These are phyloP conservation scores for Platanthera guangdongensis DNA, from an alignment of 106 monocot genomes.

Conservation along the genomic window DNA sequence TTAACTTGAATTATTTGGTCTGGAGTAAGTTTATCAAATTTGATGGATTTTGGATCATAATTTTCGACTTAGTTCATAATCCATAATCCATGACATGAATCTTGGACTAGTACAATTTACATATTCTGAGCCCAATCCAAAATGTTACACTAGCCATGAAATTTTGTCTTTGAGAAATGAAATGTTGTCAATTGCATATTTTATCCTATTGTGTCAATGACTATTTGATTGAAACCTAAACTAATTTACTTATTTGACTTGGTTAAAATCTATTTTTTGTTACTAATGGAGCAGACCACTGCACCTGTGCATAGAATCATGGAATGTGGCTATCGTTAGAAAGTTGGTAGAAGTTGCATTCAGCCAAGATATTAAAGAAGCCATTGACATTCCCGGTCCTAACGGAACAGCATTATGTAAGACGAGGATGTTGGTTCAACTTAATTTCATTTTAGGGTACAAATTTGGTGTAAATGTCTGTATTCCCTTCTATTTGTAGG, in stretches of 20 bases:
- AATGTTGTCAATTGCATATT: background rate
- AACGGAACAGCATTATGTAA: slow-evolving; percentile 87
- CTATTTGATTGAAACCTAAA: background rate
- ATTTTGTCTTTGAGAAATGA: background rate
- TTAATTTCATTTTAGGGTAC: no score
- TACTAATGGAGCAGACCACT: slow-evolving; percentile 46
- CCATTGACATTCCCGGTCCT: slow-evolving; percentile 81
- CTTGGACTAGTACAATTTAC: background rate
- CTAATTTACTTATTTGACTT: background rate
- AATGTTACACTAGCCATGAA: background rate
- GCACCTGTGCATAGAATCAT: slow-evolving; percentile 86
- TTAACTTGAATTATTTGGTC: background rate
- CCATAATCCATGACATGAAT: background rate
- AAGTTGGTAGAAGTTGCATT: slow-evolving; percentile 90
- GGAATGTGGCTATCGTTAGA: slow-evolving; percentile 90
- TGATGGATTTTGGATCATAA: background rate
- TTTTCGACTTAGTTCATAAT: background rate
- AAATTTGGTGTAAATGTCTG: no score
- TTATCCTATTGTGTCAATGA: background rate
- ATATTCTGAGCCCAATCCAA: background rate
- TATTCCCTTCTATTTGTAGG: no score
- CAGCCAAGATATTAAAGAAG: slow-evolving; percentile 59
- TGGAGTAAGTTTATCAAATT: background rate
- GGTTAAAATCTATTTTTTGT: background rate
- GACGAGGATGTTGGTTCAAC: no score